Conservation (phyloP, 345 rosid species). For the Linum trigynum region DNA sequence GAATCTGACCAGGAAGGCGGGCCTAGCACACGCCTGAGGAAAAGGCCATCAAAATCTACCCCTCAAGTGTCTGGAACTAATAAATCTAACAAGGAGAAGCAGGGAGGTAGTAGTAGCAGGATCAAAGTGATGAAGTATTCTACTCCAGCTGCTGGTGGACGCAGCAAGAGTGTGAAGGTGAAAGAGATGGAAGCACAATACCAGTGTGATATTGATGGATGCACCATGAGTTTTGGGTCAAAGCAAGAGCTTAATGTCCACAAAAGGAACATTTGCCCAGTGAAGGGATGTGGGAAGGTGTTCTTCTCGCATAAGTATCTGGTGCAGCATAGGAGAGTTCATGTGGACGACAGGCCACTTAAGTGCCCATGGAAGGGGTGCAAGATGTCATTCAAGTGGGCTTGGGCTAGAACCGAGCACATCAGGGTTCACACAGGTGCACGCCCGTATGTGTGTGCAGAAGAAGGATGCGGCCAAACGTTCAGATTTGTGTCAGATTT, state of each 20-base stretch:
- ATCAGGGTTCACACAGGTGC: conserved; percentile 96
- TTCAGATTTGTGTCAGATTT: conserved; percentile 90
- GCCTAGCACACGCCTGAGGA: conserved; percentile 71
- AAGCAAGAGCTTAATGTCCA: conserved; percentile 63
- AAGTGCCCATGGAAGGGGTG: conserved; percentile 99
- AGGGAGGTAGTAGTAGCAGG: conserved; percentile 24
- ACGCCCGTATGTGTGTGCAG: conserved; percentile 75
- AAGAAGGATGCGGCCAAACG: conserved; percentile 83
- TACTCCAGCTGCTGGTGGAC: conserved; percentile 11
- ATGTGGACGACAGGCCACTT: conserved; percentile 83
- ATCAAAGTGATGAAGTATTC: conserved; percentile 28
- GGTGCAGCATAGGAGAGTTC: conserved; percentile 90
- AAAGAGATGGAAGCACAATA: conserved; percentile 48
- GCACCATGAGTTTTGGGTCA: conserved; percentile 67
- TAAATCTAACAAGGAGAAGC: conserved; percentile 43
- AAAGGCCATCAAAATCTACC: conserved; percentile 38
- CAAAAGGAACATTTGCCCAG: conserved; percentile 79
- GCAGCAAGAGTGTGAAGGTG: conserved; percentile 23
- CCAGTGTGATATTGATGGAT: conserved; percentile 85
- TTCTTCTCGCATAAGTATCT: conserved; percentile 93
- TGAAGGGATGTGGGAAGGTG: conserved; percentile 84
- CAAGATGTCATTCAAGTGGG: conserved; percentile 97
- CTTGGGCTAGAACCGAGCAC: conserved; percentile 97
- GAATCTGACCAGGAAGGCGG: conserved; percentile 39
- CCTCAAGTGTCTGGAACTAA: conserved; percentile 24